Percentiles rank a stretch among this genome's conserved stretches.
phyloP scores from a whole-genome alignment of 768 basidiomycete genomes.

The Termitomyces sp. region DNA sequence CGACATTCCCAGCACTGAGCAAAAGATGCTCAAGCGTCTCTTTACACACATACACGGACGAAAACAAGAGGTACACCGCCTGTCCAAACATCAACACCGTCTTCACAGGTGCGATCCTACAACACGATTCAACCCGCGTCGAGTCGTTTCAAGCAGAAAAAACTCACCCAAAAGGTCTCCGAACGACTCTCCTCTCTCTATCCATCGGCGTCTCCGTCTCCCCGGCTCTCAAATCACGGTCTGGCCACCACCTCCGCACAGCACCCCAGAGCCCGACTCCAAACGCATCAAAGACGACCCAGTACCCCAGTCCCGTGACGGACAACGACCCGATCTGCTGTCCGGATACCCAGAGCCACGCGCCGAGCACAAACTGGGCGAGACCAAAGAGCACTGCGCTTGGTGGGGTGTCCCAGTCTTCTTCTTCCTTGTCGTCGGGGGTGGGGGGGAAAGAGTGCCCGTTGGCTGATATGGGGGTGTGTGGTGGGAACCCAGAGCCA shows the following conservation, averaged over 20 bases:
- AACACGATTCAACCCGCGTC: not conserved
- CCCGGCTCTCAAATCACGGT: conserved; percentile 6
- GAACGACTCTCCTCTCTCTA: conserved; percentile 40
- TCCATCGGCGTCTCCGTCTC: conserved; percentile 13
- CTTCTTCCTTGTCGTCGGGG: no score
- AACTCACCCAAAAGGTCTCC: conserved; percentile 54
- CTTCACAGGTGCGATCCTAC: conserved; percentile 61
- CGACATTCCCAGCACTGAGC: conserved; percentile 54
- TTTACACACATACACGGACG: conserved; percentile 94
- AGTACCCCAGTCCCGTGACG: conserved; percentile 90
- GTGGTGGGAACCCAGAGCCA: conserved; percentile 12
- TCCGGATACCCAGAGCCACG: conserved; percentile 82
- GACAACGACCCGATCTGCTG: conserved; percentile 86
- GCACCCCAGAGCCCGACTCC: conserved; percentile 60
- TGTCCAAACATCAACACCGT: conserved; percentile 84
- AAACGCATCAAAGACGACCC: conserved; percentile 93
- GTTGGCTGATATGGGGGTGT: conserved; percentile 7
- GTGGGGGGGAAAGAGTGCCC: no score
- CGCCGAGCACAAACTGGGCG: conserved; percentile 61
- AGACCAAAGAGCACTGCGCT: conserved; percentile 14
- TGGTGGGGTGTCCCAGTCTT: not conserved
- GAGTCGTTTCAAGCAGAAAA: not conserved
- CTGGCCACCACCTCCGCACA: conserved; percentile 42
- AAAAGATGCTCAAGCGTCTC: conserved; percentile 94
- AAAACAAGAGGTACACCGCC: conserved; percentile 90